A percentile compares a stretch with the other conserved stretches of the same genome.
phyloP scores from a whole-genome alignment of 371 early-diverging fungal species.

The Mortierella sp. region DNA sequence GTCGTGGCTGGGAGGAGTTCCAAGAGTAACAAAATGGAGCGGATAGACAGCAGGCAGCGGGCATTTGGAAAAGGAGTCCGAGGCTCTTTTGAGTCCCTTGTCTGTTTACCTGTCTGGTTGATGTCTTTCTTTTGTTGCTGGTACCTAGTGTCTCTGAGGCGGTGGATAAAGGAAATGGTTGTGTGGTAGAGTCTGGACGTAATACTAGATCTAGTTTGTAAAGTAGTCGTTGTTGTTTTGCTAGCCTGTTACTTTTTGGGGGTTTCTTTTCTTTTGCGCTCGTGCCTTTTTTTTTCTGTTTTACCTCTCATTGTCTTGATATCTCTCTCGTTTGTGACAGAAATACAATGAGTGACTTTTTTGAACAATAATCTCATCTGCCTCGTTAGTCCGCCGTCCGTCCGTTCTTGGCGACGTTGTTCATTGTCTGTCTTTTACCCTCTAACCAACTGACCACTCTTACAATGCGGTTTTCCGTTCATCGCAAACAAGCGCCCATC shows the following conservation, averaged over 20 bases:
- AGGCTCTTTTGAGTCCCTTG: background rate
- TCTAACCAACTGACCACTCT: background rate
- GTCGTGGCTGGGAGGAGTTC: conserved; percentile 89
- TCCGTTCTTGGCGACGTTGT: background rate
- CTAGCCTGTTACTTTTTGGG: background rate
- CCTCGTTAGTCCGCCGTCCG: background rate
- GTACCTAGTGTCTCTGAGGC: background rate
- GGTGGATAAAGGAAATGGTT: background rate
- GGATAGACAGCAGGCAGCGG: background rate
- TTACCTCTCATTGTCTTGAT: background rate
- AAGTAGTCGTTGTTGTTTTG: background rate
- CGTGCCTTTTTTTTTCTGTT: background rate
- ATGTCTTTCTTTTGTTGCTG: no score
- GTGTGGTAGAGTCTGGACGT: background rate
- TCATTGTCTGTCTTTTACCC: background rate
- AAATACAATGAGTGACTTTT: background rate
- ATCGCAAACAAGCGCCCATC: background rate
- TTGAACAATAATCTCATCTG: background rate
- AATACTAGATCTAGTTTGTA: conserved; percentile 8
- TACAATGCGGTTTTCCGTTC: background rate
- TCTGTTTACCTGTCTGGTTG: no score
- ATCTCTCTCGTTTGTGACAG: background rate
- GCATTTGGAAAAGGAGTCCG: background rate
- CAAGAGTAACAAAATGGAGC: conserved; percentile 2
- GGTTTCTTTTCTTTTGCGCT: background rate